Base-by-base conservation (phyloP, 2,329 filamentous ascomycete species). In the Fusarium sp. region DNA sequence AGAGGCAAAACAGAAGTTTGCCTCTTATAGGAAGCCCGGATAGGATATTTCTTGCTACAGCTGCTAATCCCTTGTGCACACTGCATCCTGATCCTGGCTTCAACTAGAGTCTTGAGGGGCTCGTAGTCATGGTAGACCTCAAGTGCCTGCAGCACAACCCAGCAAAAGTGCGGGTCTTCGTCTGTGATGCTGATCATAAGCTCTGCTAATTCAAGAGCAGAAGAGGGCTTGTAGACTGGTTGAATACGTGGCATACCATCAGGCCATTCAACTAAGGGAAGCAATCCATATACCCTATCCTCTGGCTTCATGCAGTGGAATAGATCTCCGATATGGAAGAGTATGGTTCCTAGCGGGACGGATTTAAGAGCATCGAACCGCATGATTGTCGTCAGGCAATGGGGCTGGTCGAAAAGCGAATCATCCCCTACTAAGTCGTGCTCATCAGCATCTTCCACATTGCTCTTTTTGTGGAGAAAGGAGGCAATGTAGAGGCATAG, bases 51-150 rank as follows among this genome's bases (percentile, higher is more conserved):
- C 3, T 4, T 6, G 4, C 6, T 3, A 2, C 10, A 2, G 12
- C 3, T 11, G 10, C 18, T n/a, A 2, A 9, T 37, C 34, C 5
- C 6, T 4, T 7, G 18, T 7, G 10, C 1, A 7, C 0, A 3
- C 9, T 12, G 34, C 3, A 37, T 12, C 2, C 34, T n/a, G 34
- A 5, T 37, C 18, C 34, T 37, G 9, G 10, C 5, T 6, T 37
- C 34, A 11, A 37, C 34, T 4, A 37, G 9, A 1, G 18, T 12
- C 3, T 2, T 37, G 0, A 37, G 3, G 3, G 34, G 18, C 10
- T 37, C 18, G 3, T 37, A 11, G 7, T 37, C 18, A 37, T 37
- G 34, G 1, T n/a, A 37, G 10, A 37, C 4, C 18, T n/a, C 34
- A 37, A 37, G 34, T 11, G 34, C 10, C 18, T 37, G 5, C 16